Evolutionary conservation across 495 filamentous ascomycete genomes (phyloP).

Genomic region (Penicillium longicatenatum): DNA sequence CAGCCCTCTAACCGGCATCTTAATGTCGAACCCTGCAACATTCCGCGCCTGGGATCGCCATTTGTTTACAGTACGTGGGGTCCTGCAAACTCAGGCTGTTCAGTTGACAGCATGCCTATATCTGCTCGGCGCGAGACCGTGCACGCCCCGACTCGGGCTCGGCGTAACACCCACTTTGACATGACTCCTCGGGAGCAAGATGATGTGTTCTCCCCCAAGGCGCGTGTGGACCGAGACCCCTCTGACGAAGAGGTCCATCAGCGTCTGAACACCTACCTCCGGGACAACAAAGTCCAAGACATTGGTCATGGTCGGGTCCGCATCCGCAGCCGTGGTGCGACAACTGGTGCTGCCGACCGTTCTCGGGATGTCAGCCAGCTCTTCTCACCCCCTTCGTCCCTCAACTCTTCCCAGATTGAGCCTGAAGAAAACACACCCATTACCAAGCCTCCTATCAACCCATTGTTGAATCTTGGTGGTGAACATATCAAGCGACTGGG

Average conservation of each 20-base stretch:
- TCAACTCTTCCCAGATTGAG: slow-evolving; percentile 36
- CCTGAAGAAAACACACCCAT: slow-evolving; percentile 29
- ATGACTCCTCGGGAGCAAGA: slow-evolving; percentile 50
- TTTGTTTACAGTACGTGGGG: slow-evolving; percentile 60
- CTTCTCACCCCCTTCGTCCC: slow-evolving; percentile 51
- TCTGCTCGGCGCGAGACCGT: slow-evolving; percentile 42
- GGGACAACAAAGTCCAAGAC: slow-evolving; percentile 46
- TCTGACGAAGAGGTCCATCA: slow-evolving; percentile 45
- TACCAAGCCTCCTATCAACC: slow-evolving; percentile 31
- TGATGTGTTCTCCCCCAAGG: slow-evolving; percentile 51
- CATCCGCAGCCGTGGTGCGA: slow-evolving; percentile 53
- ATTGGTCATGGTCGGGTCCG: slow-evolving; percentile 50
- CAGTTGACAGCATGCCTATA: slow-evolving; percentile 32
- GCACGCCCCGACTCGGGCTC: slow-evolving; percentile 49
- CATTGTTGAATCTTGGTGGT: slow-evolving; percentile 34
- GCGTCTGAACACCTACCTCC: slow-evolving; percentile 52
- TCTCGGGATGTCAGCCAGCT: slow-evolving; percentile 45
- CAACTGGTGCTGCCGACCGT: slow-evolving; percentile 42
- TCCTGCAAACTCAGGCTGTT: slow-evolving; percentile 45
- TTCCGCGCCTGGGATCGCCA: slow-evolving; percentile 54
- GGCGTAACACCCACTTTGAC: slow-evolving; percentile 51
- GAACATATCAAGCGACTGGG: slow-evolving; percentile 51
- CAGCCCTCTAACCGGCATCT: slow-evolving; percentile 21
- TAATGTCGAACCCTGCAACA: slow-evolving; percentile 26
- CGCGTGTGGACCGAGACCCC: slow-evolving; percentile 48